Evolutionary conservation across 768 basidiomycete species (phyloP), one percentile per base, ranked within the genome.

Genomic region (Suillus subalutaceus): DNA sequence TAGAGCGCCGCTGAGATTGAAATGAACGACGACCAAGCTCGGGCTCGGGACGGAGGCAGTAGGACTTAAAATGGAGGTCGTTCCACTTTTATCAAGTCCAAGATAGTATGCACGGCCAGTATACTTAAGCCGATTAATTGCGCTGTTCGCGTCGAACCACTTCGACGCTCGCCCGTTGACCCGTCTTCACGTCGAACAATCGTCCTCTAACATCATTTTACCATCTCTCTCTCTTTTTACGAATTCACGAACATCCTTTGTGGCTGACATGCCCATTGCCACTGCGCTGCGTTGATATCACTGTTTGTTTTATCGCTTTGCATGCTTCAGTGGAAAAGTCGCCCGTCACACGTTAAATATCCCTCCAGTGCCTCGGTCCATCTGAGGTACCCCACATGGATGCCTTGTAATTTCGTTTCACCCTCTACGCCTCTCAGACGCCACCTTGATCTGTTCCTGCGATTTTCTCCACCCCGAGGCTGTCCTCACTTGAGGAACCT

Each of bases 11-110:
- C 63, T 62, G 63, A 64, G 38, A 26, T 35, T 62, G 40, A 64
- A 64, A 41, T 40, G 35, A 38, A 26, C 3, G 23, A 26, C 23
- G 23, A 6, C 35, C 23, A 6, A 60, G 18, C 20, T 35, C 55
- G 40, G 16, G 30, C 46, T 65, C 61, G 62, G 63, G 32, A 18
- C 30, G 62, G 64, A 52, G 12, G 46, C 26, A 65, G 10, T 62
- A 40, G 18, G 30, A 44, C 23, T 43, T 60, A 64, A 61, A 38
- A 37, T 30, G 41, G 59, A 63, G 18, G 61, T 65, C 61, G 65
- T 65, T 30, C 65, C 65, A 65, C 62, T 65, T 65, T 63, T 61
- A 44, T 32, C 13, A 52, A 55, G 23, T 35, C 30, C 15, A 10
- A 30, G n/a, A 32, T 35, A 6, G 35, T 35, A 35, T 6, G 35